These are phyloP conservation scores for Meira miltonrushii DNA, from an alignment of 1,284 basidiomycete species.

Conservation along the genomic window DNA sequence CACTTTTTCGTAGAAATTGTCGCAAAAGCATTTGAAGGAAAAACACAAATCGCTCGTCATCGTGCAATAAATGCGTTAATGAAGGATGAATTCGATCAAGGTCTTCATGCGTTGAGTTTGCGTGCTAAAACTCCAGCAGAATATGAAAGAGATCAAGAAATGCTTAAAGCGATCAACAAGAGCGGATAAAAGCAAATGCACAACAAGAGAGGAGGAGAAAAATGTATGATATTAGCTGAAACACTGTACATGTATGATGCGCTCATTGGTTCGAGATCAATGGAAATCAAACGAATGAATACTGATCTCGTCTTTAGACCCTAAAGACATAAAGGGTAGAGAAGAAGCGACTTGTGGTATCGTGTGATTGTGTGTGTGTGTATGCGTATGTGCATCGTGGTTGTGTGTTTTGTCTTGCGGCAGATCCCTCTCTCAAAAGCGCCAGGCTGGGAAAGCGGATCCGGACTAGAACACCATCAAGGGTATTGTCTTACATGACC, in stretches of 20 bases:
- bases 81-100: constrained; percentile 37
- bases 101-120: constrained; percentile 46
- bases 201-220: background rate
- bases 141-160: constrained; percentile 17
- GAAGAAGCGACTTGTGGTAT: too few relatives aligned
- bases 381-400: too few relatives aligned
- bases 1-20: constrained; percentile 50
- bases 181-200: background rate
- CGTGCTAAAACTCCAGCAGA: constrained; percentile 46
- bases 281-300: too few relatives aligned
- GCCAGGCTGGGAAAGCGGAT: background rate
- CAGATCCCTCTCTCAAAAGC: too few relatives aligned
- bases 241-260: constrained; percentile 2
- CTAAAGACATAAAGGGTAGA: too few relatives aligned
- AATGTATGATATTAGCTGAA: background rate
- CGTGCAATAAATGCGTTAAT: constrained; percentile 43
- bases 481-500: constrained; percentile 29
- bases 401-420: too few relatives aligned
- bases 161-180: background rate
- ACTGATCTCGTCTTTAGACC: too few relatives aligned
- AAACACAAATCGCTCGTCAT: constrained; percentile 43
- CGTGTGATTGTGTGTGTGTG: too few relatives aligned
- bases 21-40: constrained; percentile 40
- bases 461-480: too few relatives aligned
- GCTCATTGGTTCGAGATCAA: too few relatives aligned